These are phyloP conservation scores for Blastobotrys muscicola DNA, from an alignment of 805 yeast genomes.

Conservation along the genomic window DNA sequence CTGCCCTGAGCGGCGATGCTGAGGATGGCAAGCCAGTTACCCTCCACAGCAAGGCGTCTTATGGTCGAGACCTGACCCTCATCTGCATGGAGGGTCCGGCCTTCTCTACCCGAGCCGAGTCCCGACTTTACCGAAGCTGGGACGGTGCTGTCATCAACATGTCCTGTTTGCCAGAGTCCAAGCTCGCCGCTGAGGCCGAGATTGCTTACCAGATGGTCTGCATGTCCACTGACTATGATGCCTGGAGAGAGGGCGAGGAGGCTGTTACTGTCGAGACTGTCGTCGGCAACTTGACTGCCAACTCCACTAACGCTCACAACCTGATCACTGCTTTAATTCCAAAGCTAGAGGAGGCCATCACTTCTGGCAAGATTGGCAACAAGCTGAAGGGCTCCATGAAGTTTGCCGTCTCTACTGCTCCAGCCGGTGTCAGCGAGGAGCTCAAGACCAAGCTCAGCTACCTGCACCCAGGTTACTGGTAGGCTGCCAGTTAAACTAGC, in stretches of 20 bases:
- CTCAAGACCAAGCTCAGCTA: conserved; percentile 73
- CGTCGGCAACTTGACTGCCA: conserved; percentile 80
- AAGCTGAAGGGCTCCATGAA: conserved; percentile 70
- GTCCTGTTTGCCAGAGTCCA: conserved; percentile 96
- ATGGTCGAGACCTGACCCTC: conserved; percentile 67
- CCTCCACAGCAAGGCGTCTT: conserved; percentile 59
- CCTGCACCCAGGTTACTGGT: conserved; percentile 87
- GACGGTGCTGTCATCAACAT: conserved; percentile 95
- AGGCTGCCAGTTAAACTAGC: background rate
- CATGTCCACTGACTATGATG: conserved; percentile 98
- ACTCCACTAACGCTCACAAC: conserved; percentile 74
- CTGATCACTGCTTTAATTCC: conserved; percentile 64
- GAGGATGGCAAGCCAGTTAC: conserved; percentile 31
- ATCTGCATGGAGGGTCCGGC: conserved; percentile 99
- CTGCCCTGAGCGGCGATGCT: conserved; percentile 44
- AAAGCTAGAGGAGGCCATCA: conserved; percentile 49
- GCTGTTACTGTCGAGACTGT: conserved; percentile 98
- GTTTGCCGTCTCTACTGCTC: conserved; percentile 68
- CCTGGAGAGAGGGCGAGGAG: conserved; percentile 93
- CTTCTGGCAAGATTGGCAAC: conserved; percentile 54
- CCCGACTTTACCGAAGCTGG: conserved; percentile 72
- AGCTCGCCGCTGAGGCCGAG: conserved; percentile 95
- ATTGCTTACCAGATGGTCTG: conserved; percentile 96
- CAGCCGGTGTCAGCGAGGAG: conserved; percentile 61
- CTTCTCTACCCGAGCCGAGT: conserved; percentile 94